Percentiles rank a stretch among this genome's conserved stretches.
Conservation (phyloP, 345 rosid genomes). For the Pelargonium nanum region DNA sequence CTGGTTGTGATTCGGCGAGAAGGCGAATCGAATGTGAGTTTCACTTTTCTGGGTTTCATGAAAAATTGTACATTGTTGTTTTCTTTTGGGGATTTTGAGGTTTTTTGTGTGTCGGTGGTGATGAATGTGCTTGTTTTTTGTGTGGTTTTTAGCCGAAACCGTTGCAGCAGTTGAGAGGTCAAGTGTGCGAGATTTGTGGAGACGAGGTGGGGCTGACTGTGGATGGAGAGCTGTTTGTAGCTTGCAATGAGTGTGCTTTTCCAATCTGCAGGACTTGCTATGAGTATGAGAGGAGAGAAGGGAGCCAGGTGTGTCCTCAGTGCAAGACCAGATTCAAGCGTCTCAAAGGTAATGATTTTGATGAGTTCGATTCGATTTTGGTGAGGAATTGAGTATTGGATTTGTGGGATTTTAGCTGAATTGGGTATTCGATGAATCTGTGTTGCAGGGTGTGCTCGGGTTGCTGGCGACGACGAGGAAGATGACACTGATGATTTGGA, state of each 20-base stretch:
- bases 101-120: background rate
- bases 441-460: slow-evolving; percentile 52
- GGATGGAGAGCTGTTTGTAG: slow-evolving; percentile 40
- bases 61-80: background rate
- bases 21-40: slow-evolving; percentile 23
- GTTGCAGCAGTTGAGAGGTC: slow-evolving; percentile 18
- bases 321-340: slow-evolving; percentile 56
- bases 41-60: background rate
- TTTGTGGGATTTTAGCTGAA: background rate
- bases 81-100: background rate
- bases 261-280: slow-evolving; percentile 55
- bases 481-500: slow-evolving; percentile 75
- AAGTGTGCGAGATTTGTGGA: slow-evolving; percentile 38
- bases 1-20: slow-evolving; percentile 27
- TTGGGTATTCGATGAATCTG: background rate
- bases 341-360: slow-evolving; percentile 29
- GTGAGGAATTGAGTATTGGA: background rate
- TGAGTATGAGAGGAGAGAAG: slow-evolving; percentile 48
- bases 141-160: slow-evolving; percentile 18
- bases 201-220: slow-evolving; percentile 31
- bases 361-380: background rate
- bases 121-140: background rate
- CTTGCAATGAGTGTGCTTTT: slow-evolving; percentile 54
- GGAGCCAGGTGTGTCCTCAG: slow-evolving; percentile 45
- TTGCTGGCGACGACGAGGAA: slow-evolving; percentile 80